Evolutionary conservation across 1,284 basidiomycete species (phyloP), one percentile per base, ranked within the genome.

Genomic region (Earliella scabrosa): DNA sequence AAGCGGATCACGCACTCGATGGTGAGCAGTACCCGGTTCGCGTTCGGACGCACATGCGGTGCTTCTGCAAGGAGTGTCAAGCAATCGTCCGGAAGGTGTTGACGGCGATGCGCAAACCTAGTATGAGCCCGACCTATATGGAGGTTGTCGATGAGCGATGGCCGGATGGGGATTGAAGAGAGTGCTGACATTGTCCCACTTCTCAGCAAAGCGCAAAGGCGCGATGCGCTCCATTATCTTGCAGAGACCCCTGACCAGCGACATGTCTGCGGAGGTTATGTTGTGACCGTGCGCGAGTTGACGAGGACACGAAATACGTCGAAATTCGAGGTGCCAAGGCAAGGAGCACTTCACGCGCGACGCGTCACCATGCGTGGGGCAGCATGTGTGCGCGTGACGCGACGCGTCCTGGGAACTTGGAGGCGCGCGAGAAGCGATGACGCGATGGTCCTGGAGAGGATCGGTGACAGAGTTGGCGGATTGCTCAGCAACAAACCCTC

Each of bases 1-100:
- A n/a, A n/a, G n/a, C n/a, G n/a, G n/a, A n/a, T n/a, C 43, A 71
- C 87, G 63, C 65, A 94, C 93, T 96, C 93, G 66, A 95, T 92
- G 10, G 93, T 95, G 50, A 96, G 77, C 13, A 97, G 77, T 20
- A 97, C 77, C 34, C 82, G 79, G 54, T 83, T 86, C n/a, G 82
- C 77, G 21, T 80, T 75, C 3, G 76, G 71, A 38, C 81, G 82
- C 40, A 79, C 75, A 32, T 84, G 70, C 9, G 93, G 92, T 0
- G 92, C 87, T 77, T 95, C 93, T 93, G 66, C 50, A 34, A 36
- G 26, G 32, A 31, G 34, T n/a, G 39, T 57, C 38, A 52, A 38
- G 36, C 18, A 45, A 32, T 45, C 27, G 50, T 32, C 4, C 27
- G 16, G 8, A 27, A 5, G 5, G 11, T 16, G 1, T 21, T 9